These are phyloP conservation scores for Posidonia oceanica DNA, from an alignment of 116 monocot species.

Conservation along the genomic window DNA sequence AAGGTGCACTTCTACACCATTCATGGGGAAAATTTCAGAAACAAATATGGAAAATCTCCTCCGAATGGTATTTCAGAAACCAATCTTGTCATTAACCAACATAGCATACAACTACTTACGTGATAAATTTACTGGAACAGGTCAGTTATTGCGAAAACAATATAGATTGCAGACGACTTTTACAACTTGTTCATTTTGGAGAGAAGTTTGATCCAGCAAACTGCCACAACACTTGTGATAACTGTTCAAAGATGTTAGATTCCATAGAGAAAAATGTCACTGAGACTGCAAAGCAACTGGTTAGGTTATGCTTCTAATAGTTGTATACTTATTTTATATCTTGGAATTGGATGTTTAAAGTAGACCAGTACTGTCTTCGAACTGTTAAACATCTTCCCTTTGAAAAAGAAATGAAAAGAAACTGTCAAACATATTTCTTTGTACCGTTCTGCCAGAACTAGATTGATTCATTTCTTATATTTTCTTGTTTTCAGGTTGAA, in stretches of 20 bases:
- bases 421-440: too few species aligned
- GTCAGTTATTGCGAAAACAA: conserved; percentile 94
- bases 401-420: too few species aligned
- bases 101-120: not conserved
- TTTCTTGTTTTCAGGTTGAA: conserved; percentile 44
- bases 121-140: conserved; percentile 25
- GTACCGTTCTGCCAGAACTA: not conserved
- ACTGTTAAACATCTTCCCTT: too few species aligned
- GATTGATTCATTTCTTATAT: not conserved
- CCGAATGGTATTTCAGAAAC: conserved; percentile 51
- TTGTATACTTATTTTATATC: not conserved
- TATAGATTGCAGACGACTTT: conserved; percentile 72
- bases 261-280: conserved; percentile 74
- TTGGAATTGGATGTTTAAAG: not conserved
- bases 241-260: conserved; percentile 56
- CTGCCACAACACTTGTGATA: conserved; percentile 79
- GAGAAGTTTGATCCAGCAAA: conserved; percentile 80
- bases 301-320: conserved; percentile 11
- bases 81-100: not conserved
- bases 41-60: conserved; percentile 82
- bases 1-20: conserved; percentile 21
- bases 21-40: conserved; percentile 8
- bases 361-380: not conserved
- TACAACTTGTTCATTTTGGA: conserved; percentile 93
- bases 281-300: conserved; percentile 76